A percentile compares a stretch with the other conserved stretches of the same genome.
Conservation (phyloP, 768 basidiomycete genomes). For the Panaeolus papilionaceus region DNA sequence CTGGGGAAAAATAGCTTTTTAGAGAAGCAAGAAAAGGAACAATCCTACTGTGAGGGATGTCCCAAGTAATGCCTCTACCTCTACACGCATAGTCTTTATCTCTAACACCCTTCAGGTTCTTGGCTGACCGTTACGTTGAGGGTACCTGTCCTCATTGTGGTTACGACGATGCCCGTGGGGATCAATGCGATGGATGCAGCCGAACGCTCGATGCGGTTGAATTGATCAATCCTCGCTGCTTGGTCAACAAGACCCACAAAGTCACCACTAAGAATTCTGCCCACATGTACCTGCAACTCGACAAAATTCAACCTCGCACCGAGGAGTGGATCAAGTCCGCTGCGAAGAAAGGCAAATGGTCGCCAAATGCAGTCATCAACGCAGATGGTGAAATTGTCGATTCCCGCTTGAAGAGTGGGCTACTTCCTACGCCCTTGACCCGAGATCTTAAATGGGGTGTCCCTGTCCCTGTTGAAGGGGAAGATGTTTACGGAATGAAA, state of each 20-base stretch:
- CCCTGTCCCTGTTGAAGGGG: slow-evolving; percentile 80
- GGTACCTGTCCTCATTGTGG: slow-evolving; percentile 96
- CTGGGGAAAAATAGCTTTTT: slow-evolving; percentile 80
- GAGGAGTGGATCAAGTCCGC: slow-evolving; percentile 90
- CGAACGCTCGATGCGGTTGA: slow-evolving; percentile 94
- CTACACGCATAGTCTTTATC: not conserved
- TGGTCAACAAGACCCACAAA: slow-evolving; percentile 80
- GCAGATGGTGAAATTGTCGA: slow-evolving; percentile 88
- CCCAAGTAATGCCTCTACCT: slow-evolving; percentile 58
- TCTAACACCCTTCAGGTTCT: slow-evolving; percentile 59
- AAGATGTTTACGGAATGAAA: slow-evolving; percentile 84
- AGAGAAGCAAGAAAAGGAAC: slow-evolving; percentile 85
- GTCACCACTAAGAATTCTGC: slow-evolving; percentile 79
- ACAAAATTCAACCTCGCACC: slow-evolving; percentile 79
- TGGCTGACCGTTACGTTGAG: slow-evolving; percentile 97
- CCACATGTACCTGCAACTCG: slow-evolving; percentile 92
- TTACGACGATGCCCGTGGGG: slow-evolving; percentile 94
- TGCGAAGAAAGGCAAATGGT: slow-evolving; percentile 88
- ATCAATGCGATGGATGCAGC: slow-evolving; percentile 96
- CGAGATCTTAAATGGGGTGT: slow-evolving; percentile 97
- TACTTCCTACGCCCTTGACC: slow-evolving; percentile 90
- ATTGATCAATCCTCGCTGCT: slow-evolving; percentile 93
- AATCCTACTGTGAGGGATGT: slow-evolving; percentile 95
- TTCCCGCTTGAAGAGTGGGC: slow-evolving; percentile 82
- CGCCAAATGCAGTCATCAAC: slow-evolving; percentile 90